A percentile compares a stretch with the other conserved stretches of the same genome.
These are phyloP conservation scores for Claviceps capensis DNA, from an alignment of 2,329 filamentous ascomycete genomes.

Conservation along the genomic window DNA sequence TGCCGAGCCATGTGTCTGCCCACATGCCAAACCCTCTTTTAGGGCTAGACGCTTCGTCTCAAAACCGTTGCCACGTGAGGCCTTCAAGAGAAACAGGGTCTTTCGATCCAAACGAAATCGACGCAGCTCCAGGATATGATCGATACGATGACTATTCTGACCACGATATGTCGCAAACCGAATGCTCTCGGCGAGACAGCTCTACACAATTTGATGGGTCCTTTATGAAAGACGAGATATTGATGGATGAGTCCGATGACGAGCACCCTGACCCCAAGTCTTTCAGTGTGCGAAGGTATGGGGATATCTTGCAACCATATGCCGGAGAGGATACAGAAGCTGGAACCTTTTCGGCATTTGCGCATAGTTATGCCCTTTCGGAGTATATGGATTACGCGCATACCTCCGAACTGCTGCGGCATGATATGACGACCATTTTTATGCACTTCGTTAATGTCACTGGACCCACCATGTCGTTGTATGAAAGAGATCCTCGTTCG, in stretches of 20 bases:
- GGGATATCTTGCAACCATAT: conserved; percentile 20
- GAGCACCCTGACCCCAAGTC: conserved; percentile 27
- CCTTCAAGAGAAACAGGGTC: neutral
- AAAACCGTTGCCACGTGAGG: conserved; percentile 1
- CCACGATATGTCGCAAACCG: neutral
- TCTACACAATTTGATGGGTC: neutral
- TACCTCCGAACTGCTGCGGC: conserved; percentile 64
- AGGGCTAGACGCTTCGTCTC: conserved; percentile 3
- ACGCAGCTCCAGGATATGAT: conserved; percentile 6
- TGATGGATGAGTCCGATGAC: conserved; percentile 43
- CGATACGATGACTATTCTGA: conserved; percentile 1
- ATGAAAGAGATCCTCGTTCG: conserved; percentile 69
- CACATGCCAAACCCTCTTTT: conserved; percentile 11
- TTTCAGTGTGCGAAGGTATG: conserved; percentile 13
- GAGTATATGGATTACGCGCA: conserved; percentile 52
- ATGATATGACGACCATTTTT: conserved; percentile 70
- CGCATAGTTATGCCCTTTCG: conserved; percentile 38
- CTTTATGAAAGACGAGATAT: conserved; percentile 2
- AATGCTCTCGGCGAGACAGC: neutral
- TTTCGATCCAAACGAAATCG: conserved; percentile 1
- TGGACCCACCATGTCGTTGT: conserved; percentile 73
- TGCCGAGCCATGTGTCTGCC: conserved; percentile 1
- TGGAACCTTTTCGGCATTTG: conserved; percentile 35
- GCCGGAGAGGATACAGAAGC: conserved; percentile 26
- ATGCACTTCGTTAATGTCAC: conserved; percentile 86